Evolutionary conservation across 108 stramenopile genomes (phyloP), one percentile per base, ranked within the genome.

Genomic region (Nitzschia sp.): DNA sequence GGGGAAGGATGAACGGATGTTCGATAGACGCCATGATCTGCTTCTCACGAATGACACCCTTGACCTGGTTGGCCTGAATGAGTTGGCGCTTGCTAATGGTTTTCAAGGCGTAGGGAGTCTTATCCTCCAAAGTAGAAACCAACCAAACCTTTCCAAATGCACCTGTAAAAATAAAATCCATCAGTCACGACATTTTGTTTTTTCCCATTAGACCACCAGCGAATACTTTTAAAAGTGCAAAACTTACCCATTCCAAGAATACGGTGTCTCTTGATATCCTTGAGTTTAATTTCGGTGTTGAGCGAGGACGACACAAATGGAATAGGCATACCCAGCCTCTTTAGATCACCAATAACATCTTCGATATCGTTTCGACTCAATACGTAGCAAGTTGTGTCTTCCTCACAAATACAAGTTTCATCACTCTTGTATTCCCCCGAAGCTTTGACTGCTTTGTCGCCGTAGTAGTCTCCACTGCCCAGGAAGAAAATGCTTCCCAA

Each of bases 61-160:
- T 76, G 33, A 94, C 84, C 81, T 99, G 99, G 31, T 94, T 84
- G 21, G 83, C 82, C 32, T 86, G 71, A 26, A 95, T 66, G 34
- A 97, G 62, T 58, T 89, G 80, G 11, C 83, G 69, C 76, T 99
- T 99, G 67, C 62, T 73, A 80, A 97, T 95, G 56, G 89, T 88
- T 73, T 99, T 99, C 58, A 98, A 73, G 0, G 98, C 98, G 61
- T 89, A 97, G 1, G 96, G 80, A 23, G 76, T 78, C 11, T 76
- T 79, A 5, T 67, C 78, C 17, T 78, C 72, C 27, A 58, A 66
- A 45, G 87, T 80, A 0, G 75, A 78, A 13, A 83, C 90, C 38
- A 97, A 81, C 87, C 93, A 91, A 63, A 97, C 96, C 68, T 95
- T 85, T 32, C 96, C 98, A 55, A 98, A 98, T 21, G 89, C 88